phyloP scores from a whole-genome alignment of 805 yeast genomes.

The Diddensiella santjacobensis region DNA sequence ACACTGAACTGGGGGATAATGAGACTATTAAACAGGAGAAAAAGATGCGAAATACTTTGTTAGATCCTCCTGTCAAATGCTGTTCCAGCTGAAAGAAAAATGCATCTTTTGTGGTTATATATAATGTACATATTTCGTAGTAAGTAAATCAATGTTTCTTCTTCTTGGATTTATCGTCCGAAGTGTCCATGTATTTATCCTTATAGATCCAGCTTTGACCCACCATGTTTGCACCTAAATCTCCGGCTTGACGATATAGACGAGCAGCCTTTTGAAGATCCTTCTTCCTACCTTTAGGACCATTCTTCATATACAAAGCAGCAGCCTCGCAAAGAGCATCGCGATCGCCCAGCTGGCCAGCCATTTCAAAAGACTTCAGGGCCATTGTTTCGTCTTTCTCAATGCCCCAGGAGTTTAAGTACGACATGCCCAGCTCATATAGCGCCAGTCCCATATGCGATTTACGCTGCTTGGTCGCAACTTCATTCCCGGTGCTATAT shows the following conservation, averaged over 20 bases:
- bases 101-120: neutral
- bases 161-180: conserved; percentile 12
- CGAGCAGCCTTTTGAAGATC: conserved; percentile 62
- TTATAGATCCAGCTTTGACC: conserved; percentile 77
- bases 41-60: neutral
- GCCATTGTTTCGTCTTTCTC: conserved; percentile 54
- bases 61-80: conserved; percentile 1
- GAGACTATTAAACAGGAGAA: conserved; percentile 56
- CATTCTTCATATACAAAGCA: conserved; percentile 56
- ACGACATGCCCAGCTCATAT: conserved; percentile 59
- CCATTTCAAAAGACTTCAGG: conserved; percentile 54
- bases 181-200: conserved; percentile 49
- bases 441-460: conserved; percentile 39
- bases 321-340: conserved; percentile 72
- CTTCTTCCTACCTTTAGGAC: conserved; percentile 48
- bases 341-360: conserved; percentile 63
- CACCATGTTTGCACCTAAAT: conserved; percentile 54
- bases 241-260: conserved; percentile 64
- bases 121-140: neutral
- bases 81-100: neutral
- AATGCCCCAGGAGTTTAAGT: conserved; percentile 55
- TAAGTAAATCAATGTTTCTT: conserved; percentile 6
- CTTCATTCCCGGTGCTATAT: neutral
- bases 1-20: conserved; percentile 89
- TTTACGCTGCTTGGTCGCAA: conserved; percentile 3